Conservation (phyloP, 768 basidiomycete genomes). For the Tulasnella sp. region DNA sequence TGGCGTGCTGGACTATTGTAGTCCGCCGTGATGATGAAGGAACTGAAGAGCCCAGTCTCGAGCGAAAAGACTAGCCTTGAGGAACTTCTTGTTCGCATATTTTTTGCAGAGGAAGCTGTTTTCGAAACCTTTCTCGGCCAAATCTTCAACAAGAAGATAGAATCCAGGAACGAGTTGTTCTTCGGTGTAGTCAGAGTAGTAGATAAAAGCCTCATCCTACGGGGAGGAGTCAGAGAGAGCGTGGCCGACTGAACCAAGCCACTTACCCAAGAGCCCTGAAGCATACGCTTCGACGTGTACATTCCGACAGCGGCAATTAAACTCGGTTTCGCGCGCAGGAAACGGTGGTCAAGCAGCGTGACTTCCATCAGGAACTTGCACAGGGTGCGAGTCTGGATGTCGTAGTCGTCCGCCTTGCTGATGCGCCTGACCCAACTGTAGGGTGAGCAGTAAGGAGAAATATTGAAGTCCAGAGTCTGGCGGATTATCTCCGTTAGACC, state of each 20-base stretch:
- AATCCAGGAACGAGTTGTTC: slow-evolving; percentile 84
- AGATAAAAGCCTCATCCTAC: slow-evolving; percentile 89
- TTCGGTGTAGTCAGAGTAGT: slow-evolving; percentile 89
- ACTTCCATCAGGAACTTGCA: slow-evolving; percentile 98
- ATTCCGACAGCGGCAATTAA: slow-evolving; percentile 94
- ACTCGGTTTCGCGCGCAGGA: slow-evolving; percentile 91
- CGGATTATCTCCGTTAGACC: not conserved
- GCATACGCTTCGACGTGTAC: slow-evolving; percentile 94
- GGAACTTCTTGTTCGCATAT: slow-evolving; percentile 97
- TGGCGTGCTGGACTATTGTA: slow-evolving; percentile 1
- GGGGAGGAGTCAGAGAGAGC: slow-evolving; percentile 34
- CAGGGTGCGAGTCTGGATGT: slow-evolving; percentile 94
- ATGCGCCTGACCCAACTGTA: slow-evolving; percentile 99
- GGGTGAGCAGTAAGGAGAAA: slow-evolving; percentile 98
- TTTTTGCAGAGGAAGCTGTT: slow-evolving; percentile 90
- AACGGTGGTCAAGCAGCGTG: slow-evolving; percentile 88
- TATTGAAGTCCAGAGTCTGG: slow-evolving; percentile 84
- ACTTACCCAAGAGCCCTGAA: slow-evolving; percentile 95
- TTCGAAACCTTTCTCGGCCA: slow-evolving; percentile 78
- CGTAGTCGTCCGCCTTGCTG: slow-evolving; percentile 98
- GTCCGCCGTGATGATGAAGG: not conserved
- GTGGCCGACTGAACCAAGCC: not conserved
- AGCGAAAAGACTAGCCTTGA: slow-evolving; percentile 60
- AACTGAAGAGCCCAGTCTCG: slow-evolving; percentile 35
- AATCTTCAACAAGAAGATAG: slow-evolving; percentile 77